Base-by-base conservation (phyloP, 768 basidiomycete species). In the Tephrocybe sp. region DNA sequence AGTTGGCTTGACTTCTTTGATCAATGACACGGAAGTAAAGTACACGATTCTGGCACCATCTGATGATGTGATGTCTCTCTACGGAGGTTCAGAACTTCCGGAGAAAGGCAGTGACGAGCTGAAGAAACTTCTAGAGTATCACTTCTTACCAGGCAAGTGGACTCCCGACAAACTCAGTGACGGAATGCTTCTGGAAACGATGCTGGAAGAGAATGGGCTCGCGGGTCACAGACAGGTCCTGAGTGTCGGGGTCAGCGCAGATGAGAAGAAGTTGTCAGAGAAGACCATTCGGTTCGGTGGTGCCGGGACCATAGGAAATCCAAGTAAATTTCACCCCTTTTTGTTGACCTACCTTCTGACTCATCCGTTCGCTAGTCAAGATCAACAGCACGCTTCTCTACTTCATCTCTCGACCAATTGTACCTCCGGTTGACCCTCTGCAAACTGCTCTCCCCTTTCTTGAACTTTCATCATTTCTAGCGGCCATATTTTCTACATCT, bases 1-100 rank as follows among this genome's bases (percentile, higher is more conserved):
- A 3, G 90, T 89, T 25, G 75, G 89, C 53, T 80, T 99, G 52
- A 77, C 73, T 0, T 66, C 72, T 37, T 74, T 90, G 54, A 78
- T 92, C 68, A 89, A 90, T 54, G 78, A 84, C 61, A 84, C 84
- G 9, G 74, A 82, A 38, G 59, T 78, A 11, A 70, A 82, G 32
- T 88, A 86, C 69, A 98, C 97, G 1, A 93, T 99, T 51, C 84
- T 98, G 38, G 97, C 95, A 0, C 93, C 92, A 0, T 76, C 78
- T 39, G 94, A 99, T 65, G 91, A 95, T 47, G 87, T 96, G 5
- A 65, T 98, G 30, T 72, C 77, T 18, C 50, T 84, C 28, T 80
- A 80, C 41, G 74, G 76, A 13, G 70, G 73, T 37, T 71, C 67
- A 12, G 75, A 80, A 25, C 64, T 89, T 18, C 92, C 91, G 4